Evolutionary conservation across 177 flowering plant species (phyloP), one percentile per base, ranked within the genome.

Genomic region (Vitis hybrid): DNA sequence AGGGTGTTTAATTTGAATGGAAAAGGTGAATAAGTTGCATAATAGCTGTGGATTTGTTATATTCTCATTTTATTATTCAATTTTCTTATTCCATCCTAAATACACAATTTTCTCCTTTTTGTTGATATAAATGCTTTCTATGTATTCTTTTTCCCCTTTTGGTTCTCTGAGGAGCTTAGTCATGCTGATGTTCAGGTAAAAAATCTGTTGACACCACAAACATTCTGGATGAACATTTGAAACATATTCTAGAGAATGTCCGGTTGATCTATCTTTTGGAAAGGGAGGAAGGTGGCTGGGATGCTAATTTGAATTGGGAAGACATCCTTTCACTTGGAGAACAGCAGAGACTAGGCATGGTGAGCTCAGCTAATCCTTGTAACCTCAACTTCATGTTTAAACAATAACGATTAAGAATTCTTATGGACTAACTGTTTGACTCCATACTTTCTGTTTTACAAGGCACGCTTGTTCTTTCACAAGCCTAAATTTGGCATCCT

Each of bases 261-360:
- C 85, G 95, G 52, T 70, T 96, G 45, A 76, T 78, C 14, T 96
- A 96, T 84, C 97, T 93, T 70, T 80, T 93, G 70, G 97, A 93
- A 78, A 81, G 99, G 73, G 95, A 87, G 62, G 86, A 78, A 74
- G 78, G 87, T 60, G 89, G 97, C 18, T 92, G 92, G 95, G 94
- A 90, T 85, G 85, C 97, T 67, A 78, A 72, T 72, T 71, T 82
- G 62, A 93, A 91, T 71, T 96, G 97, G 99, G 97, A 93, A 82
- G 99, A 96, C 66, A 81, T 84, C 72, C 88, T 96, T 3, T 96
- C 99, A 60, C 97, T 93, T 64, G 99, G 99, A 61, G 99, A 96
- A 70, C 99, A 96, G 72, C 99, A 96, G 82, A 85, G 99, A 78
- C 77, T 96, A 67, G 99, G 99, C 81, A 96, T 96, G 98, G 99